Base-by-base conservation (phyloP, 257 asterid genomes). In the Petunia axillaris region DNA sequence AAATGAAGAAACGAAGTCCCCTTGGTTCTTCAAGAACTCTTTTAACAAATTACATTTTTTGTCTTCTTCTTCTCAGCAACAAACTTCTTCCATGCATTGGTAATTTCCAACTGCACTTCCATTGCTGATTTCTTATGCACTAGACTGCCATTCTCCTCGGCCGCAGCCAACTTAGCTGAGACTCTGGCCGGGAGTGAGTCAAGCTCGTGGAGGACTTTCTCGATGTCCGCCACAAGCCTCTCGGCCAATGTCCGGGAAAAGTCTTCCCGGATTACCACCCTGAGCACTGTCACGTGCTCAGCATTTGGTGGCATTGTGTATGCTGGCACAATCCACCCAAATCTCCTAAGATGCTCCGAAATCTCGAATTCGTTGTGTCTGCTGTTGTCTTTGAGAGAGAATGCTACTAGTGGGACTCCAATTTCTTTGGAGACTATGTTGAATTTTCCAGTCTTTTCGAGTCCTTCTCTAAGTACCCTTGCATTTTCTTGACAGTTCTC, bases 261-360 rank as follows among this genome's bases (percentile, higher is more conserved):
- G 36, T 82, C 85, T 46, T 82, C 82, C 6, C 85, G 54, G 1
- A 82, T 46, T 4, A 78, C 85, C 39, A 82, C 82, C 8, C 85
- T 80, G 11, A 82, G 82, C 36, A 82, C 82, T 0, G 85, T 82
- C 2, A 82, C 50, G 37, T 82, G 85, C 37, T 82, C 57, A 4
- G 85, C 85, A 2, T 82, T 40, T 3, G 85, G 66, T 9, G 85
- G 85, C 85, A 82, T 82, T 11, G 85, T 82, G 77, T 82, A 82
- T 1, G 85, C 85, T 6, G 85, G 85, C 52, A 82, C 83, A 6
- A 82, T 82, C 85, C 85, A 82, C 16, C 85, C 85, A 6, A 60
- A 82, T 39, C 85, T 67, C 41, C 77, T 70, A 0, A 82, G 80
- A 39, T 58, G 54, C 3, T 82, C 85, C 1, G 85, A 70, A 48